Evolutionary conservation across 1,284 basidiomycete species (phyloP), one percentile per base, ranked within the genome.

Genomic region (Xanthoconium separans): DNA sequence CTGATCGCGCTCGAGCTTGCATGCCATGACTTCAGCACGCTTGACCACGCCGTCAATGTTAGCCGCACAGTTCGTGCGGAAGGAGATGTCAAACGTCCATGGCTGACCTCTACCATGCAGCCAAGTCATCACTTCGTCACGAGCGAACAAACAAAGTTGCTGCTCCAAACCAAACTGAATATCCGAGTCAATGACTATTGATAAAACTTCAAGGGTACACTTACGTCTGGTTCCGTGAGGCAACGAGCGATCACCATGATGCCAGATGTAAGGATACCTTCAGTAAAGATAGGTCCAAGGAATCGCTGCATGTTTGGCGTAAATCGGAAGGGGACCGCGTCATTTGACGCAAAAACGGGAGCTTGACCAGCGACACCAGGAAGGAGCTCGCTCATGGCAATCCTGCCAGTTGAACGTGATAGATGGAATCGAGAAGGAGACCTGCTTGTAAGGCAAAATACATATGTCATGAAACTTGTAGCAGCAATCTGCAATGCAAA

Each of bases 271-370:
- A 99, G 75, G 31, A 98, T 75, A 16, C 96, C 97, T 70, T 99
- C 98, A 12, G 89, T 91, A 36, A 93, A 89, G 47, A 93, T 83
- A 2, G 91, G 89, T 0, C 92, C 94, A 48, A 99, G 77, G 75
- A 99, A 97, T 64, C 86, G 80, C 72, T 99, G 98, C 76, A 99
- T 85, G 71, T 98, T 98, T 3, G 95, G 95, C 12, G 95, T 98
- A 61, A 98, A 84, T 11, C 97, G 88, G 89, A 99, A 99, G 0
- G 97, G 96, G 12, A 98, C 94, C 2, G 87, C 80, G 62, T 99
- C 97, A 58, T 80, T 84, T 2, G 89, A 88, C 30, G 82, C 81
- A 66, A 94, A 89, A 39, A 91, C 73, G 0, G 92, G 90, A 31
- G 76, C 75, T 31, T 78, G 73, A 40, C 72, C 63, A 44, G 75